Evolutionary conservation across 1,139 yeast genomes (phyloP).

Genomic region (Yamadazyma conglobata): DNA sequence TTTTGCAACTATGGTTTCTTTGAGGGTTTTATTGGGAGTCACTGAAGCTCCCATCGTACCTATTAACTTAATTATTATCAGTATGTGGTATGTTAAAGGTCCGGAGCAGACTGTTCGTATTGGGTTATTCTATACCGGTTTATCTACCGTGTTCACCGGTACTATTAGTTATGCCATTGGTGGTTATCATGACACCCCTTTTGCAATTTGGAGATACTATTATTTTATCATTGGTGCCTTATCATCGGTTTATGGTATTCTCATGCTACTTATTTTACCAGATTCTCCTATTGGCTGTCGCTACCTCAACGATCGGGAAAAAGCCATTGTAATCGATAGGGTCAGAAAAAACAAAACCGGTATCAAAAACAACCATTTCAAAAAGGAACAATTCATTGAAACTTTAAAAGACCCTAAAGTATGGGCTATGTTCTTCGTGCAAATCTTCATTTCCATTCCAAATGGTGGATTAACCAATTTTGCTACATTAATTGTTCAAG

Average conservation of each 20-base stretch:
- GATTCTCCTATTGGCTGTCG: conserved; percentile 24
- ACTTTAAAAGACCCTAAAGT: conserved; percentile 12
- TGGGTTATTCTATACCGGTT: conserved; percentile 16
- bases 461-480: conserved; percentile 29
- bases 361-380: conserved; percentile 24
- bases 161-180: conserved; percentile 23
- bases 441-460: conserved; percentile 23
- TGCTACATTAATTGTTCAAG: conserved; percentile 21
- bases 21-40: conserved; percentile 40
- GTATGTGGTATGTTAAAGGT: conserved; percentile 18
- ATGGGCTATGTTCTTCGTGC: conserved; percentile 14
- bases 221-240: conserved; percentile 21
- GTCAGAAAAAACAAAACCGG: conserved; percentile 32
- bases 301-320: conserved; percentile 23
- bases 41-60: conserved; percentile 55
- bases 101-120: conserved; percentile 11
- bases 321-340: conserved; percentile 24
- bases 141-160: conserved; percentile 25
- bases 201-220: conserved; percentile 22
- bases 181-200: conserved; percentile 14
- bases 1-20: conserved; percentile 22
- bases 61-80: conserved; percentile 48
- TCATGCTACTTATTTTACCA: conserved; percentile 16
- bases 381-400: conserved; percentile 12
- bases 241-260: conserved; percentile 19